Evolutionary conservation across 2,329 filamentous ascomycete genomes (phyloP).

Genomic region (Hypoxylon sp.): DNA sequence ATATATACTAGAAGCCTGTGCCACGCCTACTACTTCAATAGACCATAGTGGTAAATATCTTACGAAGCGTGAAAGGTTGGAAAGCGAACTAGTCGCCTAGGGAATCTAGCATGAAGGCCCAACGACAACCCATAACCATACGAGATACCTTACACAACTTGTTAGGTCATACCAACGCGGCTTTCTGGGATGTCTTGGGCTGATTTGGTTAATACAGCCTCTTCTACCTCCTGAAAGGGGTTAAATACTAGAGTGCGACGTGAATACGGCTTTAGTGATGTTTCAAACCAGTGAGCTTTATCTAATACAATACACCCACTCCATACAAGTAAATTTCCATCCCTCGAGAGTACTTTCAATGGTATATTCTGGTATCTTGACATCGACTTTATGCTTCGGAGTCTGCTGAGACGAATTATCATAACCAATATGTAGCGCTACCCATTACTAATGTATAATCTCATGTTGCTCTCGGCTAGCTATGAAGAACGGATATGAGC

Average conservation of each 20-base stretch:
- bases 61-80: neutral
- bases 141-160: neutral
- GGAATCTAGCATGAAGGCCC: neutral
- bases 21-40: neutral
- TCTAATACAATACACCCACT: neutral
- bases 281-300: neutral
- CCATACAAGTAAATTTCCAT: neutral
- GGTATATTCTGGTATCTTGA: neutral
- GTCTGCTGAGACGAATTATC: neutral
- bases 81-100: neutral
- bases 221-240: neutral
- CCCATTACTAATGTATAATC: neutral
- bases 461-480: neutral
- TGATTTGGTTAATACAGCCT: neutral
- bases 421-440: neutral
- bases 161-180: neutral
- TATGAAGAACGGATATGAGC: neutral
- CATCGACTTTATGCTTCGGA: neutral
- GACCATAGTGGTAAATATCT: neutral
- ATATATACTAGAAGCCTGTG: neutral
- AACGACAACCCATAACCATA: neutral
- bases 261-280: neutral
- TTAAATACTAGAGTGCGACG: neutral
- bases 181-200: neutral
- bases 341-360: neutral